Conservation (phyloP, 495 filamentous ascomycete species). For the Aspergillus wentii region DNA sequence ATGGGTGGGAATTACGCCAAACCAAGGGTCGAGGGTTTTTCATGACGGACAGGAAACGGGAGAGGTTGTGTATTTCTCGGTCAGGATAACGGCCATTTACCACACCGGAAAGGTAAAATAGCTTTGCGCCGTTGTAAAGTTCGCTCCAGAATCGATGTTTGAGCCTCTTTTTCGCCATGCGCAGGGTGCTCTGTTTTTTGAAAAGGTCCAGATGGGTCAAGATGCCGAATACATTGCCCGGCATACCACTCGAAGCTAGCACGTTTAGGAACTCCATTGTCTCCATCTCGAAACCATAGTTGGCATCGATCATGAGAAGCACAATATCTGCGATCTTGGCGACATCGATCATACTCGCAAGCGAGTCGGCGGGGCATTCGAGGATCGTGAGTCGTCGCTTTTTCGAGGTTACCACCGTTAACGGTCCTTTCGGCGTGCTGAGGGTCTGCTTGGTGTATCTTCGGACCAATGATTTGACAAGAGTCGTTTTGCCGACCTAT, state of each 20-base stretch:
- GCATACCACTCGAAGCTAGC: slow-evolving; percentile 86
- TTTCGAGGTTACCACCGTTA: slow-evolving; percentile 94
- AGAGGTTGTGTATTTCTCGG: slow-evolving; percentile 91
- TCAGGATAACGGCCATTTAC: slow-evolving; percentile 96
- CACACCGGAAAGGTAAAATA: slow-evolving; percentile 94
- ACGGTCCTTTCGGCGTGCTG: slow-evolving; percentile 79
- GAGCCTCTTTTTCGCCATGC: slow-evolving; percentile 87
- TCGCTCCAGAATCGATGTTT: slow-evolving; percentile 97
- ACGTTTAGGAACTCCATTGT: slow-evolving; percentile 99
- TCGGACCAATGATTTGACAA: slow-evolving; percentile 87
- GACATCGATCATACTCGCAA: slow-evolving; percentile 92
- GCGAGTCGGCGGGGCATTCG: slow-evolving; percentile 89
- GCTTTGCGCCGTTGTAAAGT: slow-evolving; percentile 90
- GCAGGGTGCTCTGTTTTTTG: slow-evolving; percentile 82
- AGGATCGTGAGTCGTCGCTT: slow-evolving; percentile 88
- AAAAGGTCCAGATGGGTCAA: slow-evolving; percentile 95
- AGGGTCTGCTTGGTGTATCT: slow-evolving; percentile 95
- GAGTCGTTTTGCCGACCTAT: slow-evolving; percentile 64
- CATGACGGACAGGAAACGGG: slow-evolving; percentile 93
- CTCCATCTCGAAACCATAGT: slow-evolving; percentile 99
- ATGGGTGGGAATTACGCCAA: slow-evolving; percentile 97
- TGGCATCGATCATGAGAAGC: slow-evolving; percentile 94
- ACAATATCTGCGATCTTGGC: slow-evolving; percentile 97
- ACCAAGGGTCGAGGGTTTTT: slow-evolving; percentile 93
- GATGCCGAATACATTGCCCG: slow-evolving; percentile 95